Conservation (phyloP, 495 filamentous ascomycete genomes). For the Aspergillus homomorphus region DNA sequence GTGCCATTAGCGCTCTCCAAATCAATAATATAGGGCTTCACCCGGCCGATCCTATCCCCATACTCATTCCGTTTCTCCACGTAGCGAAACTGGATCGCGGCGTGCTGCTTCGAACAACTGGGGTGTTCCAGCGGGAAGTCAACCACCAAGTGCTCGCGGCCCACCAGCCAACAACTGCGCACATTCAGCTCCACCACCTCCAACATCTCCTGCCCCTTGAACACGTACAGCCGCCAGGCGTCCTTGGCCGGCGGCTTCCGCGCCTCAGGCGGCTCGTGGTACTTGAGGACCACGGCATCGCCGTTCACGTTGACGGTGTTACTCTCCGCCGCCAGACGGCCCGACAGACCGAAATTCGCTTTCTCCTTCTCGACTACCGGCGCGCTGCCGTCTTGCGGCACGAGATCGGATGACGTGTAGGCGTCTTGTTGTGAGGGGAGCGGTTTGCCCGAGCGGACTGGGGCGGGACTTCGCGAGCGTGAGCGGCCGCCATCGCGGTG, state of each 20-base stretch:
- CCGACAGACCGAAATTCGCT: constrained; percentile 79
- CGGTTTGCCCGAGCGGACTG: constrained; percentile 49
- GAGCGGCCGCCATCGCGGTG: constrained; percentile 32
- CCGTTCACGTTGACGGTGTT: constrained; percentile 76
- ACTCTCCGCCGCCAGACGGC: constrained; percentile 80
- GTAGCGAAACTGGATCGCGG: constrained; percentile 88
- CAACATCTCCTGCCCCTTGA: constrained; percentile 77
- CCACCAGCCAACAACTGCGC: constrained; percentile 87
- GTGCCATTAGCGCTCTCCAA: constrained; percentile 94
- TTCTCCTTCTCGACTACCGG: constrained; percentile 67
- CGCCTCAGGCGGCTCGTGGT: constrained; percentile 91
- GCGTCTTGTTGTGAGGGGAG: constrained; percentile 68
- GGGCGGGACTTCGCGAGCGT: constrained; percentile 28
- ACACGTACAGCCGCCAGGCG: constrained; percentile 87
- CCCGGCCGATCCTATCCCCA: constrained; percentile 74
- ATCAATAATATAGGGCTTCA: constrained; percentile 90
- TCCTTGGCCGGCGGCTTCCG: constrained; percentile 78
- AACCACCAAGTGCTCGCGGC: constrained; percentile 72
- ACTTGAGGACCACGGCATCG: constrained; percentile 76
- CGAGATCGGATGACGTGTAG: constrained; percentile 52
- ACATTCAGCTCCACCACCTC: constrained; percentile 72
- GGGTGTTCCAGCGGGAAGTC: constrained; percentile 86
- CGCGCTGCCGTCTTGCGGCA: constrained; percentile 26
- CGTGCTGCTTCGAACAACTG: constrained; percentile 91
- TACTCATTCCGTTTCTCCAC: constrained; percentile 79